These are phyloP conservation scores for Naganishia friedmannii DNA, from an alignment of 768 basidiomycete species.

Conservation along the genomic window DNA sequence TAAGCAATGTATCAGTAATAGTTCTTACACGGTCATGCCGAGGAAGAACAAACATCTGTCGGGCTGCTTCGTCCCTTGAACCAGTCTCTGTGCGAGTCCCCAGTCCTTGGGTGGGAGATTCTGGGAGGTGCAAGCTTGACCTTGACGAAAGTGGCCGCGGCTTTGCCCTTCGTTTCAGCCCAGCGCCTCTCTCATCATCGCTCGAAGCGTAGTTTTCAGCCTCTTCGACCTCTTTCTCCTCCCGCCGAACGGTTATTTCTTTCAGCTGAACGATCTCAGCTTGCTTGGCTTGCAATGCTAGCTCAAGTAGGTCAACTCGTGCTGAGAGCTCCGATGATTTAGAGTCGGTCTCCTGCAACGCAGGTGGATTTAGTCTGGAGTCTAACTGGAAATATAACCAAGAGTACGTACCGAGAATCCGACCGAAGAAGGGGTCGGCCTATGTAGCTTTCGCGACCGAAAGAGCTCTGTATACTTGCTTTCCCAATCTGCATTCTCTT, in stretches of 20 bases:
- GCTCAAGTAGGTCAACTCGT: slow-evolving; percentile 60
- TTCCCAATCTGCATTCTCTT: slow-evolving; percentile 58
- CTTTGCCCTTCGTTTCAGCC: background rate
- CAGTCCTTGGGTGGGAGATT: background rate
- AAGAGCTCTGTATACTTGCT: slow-evolving; percentile 25
- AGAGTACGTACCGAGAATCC: background rate
- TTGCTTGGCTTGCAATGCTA: slow-evolving; percentile 2
- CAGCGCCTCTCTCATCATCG: background rate
- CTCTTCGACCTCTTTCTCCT: slow-evolving; percentile 6
- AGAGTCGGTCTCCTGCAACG: background rate
- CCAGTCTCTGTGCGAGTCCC: too few species aligned
- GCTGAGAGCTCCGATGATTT: slow-evolving; percentile 60
- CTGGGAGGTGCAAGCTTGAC: background rate
- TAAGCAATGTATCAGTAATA: background rate
- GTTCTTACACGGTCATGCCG: background rate
- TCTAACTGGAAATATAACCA: background rate
- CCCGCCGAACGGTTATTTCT: background rate
- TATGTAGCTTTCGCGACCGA: slow-evolving; percentile 35
- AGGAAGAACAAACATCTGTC: background rate
- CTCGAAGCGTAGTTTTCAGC: background rate
- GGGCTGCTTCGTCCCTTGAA: background rate
- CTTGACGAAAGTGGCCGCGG: background rate
- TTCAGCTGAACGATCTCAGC: background rate
- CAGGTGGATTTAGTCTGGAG: background rate
- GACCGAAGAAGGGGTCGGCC: background rate